These are phyloP conservation scores for Colletotrichum magnum DNA, from an alignment of 2,329 filamentous ascomycete species.

Conservation along the genomic window DNA sequence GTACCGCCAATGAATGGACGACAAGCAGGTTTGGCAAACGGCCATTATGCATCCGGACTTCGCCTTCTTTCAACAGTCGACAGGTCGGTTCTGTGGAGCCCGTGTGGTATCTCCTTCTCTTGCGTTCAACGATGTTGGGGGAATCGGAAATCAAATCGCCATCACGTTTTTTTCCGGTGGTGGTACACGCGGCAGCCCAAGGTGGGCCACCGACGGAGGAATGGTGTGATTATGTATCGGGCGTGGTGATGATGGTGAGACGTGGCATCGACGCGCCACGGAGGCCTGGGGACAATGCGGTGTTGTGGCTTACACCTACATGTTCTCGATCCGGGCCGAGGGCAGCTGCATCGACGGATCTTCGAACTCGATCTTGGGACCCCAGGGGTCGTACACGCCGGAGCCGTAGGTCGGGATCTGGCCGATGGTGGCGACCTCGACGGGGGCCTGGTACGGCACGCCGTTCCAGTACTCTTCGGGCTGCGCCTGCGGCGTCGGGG, in stretches of 20 bases:
- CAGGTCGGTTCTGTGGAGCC: slow-evolving; percentile 48
- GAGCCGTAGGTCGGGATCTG: slow-evolving; percentile 65
- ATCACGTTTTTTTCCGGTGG: slow-evolving; percentile 22
- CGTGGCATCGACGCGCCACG: not conserved
- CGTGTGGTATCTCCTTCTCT: slow-evolving; percentile 49
- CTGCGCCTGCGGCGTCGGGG: slow-evolving; percentile 55
- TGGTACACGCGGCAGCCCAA: slow-evolving; percentile 29
- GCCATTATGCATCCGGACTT: slow-evolving; percentile 14
- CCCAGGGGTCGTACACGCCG: slow-evolving; percentile 67
- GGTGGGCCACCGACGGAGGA: slow-evolving; percentile 5
- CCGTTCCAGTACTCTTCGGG: slow-evolving; percentile 67
- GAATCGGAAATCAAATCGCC: slow-evolving; percentile 40
- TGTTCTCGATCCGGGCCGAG: slow-evolving; percentile 69
- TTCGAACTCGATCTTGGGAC: slow-evolving; percentile 69
- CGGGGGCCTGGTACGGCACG: slow-evolving; percentile 67
- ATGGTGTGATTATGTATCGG: slow-evolving; percentile 14
- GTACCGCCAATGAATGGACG: slow-evolving; percentile 10
- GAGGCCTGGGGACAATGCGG: not conserved
- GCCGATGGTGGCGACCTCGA: slow-evolving; percentile 70
- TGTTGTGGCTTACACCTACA: slow-evolving; percentile 61
- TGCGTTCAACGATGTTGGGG: slow-evolving; percentile 29
- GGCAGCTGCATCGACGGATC: slow-evolving; percentile 72
- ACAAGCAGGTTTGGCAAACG: not conserved
- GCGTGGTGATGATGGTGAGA: not conserved
- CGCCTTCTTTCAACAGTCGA: slow-evolving; percentile 30